These are phyloP conservation scores for Triticum dicoccoides DNA, from an alignment of 176 grass and related monocot species.

Conservation along the genomic window DNA sequence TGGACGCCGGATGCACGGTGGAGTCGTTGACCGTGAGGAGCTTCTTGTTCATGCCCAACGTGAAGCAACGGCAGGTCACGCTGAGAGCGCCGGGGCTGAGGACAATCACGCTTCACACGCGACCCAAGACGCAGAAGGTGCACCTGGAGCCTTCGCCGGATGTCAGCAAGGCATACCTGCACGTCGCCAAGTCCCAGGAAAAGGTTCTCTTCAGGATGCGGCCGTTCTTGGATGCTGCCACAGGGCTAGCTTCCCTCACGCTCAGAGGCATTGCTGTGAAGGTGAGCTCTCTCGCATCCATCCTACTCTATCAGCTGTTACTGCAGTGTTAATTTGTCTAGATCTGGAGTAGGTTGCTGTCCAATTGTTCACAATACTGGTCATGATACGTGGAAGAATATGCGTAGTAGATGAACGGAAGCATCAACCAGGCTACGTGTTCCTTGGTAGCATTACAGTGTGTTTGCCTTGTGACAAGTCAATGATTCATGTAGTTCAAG, in stretches of 20 bases:
- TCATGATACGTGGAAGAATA: neutral
- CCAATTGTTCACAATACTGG: neutral
- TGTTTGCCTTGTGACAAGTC: neutral
- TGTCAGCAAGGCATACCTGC: slow-evolving; percentile 44
- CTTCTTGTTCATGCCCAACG: slow-evolving; percentile 19
- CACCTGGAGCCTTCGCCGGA: slow-evolving; percentile 21
- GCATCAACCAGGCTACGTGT: neutral
- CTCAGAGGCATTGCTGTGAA: slow-evolving; percentile 29
- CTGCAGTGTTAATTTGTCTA: neutral
- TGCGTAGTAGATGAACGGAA: neutral
- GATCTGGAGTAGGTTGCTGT: neutral
- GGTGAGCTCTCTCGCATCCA: slow-evolving; percentile 35
- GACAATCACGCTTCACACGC: slow-evolving; percentile 32
- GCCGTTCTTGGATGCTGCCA: slow-evolving; percentile 40
- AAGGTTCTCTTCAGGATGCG: neutral
- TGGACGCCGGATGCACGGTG: slow-evolving; percentile 13
- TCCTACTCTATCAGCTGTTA: neutral
- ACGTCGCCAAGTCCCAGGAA: neutral
- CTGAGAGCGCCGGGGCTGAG: slow-evolving; percentile 15
- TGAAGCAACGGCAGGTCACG: neutral
- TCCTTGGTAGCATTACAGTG: neutral
- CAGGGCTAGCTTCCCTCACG: slow-evolving; percentile 28
- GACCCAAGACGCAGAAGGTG: neutral
- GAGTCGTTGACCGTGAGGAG: slow-evolving; percentile 34
- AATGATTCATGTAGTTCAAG: neutral